Conservation (phyloP, 2,329 filamentous ascomycete genomes). For the Trichothecium sympodiale region DNA sequence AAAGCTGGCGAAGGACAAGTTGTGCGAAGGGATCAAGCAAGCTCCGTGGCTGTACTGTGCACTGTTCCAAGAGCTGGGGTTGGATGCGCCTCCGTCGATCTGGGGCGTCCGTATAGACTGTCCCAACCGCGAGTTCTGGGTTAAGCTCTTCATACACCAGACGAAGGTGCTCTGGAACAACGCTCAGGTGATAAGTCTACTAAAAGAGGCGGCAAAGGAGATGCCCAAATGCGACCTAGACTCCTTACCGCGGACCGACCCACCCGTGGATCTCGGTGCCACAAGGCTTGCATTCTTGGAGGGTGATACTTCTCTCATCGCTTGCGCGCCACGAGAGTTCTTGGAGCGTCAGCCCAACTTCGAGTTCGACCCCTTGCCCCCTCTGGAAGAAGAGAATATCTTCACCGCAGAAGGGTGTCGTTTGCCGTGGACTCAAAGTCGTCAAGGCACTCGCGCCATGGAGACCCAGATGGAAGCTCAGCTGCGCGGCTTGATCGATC, state of each 20-base stretch:
- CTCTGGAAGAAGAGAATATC: constrained; percentile 42
- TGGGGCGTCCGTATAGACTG: constrained; percentile 67
- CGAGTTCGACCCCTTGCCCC: constrained; percentile 75
- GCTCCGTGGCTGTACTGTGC: constrained; percentile 79
- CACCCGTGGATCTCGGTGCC: constrained; percentile 33
- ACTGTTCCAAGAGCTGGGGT: constrained; percentile 68
- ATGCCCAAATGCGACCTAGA: constrained; percentile 30
- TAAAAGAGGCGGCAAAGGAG: constrained; percentile 57
- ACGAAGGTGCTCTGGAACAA: constrained; percentile 83
- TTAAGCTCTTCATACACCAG: constrained; percentile 63
- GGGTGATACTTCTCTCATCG: constrained; percentile 60
- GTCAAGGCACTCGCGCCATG: constrained; percentile 5
- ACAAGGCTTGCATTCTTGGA: constrained; percentile 72
- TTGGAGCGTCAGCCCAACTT: constrained; percentile 56
- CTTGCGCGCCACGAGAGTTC: constrained; percentile 54
- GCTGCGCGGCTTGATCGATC: constrained; percentile 16
- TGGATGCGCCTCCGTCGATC: constrained; percentile 67
- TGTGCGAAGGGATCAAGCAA: constrained; percentile 56
- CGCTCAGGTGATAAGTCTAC: constrained; percentile 54
- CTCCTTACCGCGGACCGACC: constrained; percentile 22
- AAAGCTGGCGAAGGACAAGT: constrained; percentile 50
- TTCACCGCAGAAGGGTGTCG: constrained; percentile 28
- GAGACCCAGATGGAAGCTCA: constrained; percentile 12
- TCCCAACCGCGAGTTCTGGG: constrained; percentile 53
- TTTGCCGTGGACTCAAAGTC: constrained; percentile 27